phyloP scores from a whole-genome alignment of 768 basidiomycete species.

The Podaxis sp. region DNA sequence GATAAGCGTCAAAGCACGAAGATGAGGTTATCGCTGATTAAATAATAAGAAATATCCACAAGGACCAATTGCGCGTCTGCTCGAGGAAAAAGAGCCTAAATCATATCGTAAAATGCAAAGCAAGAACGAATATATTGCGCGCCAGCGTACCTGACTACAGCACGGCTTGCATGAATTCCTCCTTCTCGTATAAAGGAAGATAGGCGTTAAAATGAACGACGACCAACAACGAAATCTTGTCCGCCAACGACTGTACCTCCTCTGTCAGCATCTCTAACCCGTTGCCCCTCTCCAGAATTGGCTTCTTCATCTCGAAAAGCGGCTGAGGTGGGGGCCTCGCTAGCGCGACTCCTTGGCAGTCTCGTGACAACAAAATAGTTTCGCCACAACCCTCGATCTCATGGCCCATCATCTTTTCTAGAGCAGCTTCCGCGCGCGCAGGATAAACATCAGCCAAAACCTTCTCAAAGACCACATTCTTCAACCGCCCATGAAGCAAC shows the following conservation, averaged over 20 bases:
- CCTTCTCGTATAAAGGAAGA: constrained; percentile 72
- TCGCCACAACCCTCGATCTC: constrained; percentile 14
- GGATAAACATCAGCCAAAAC: constrained; percentile 57
- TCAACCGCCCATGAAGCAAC: constrained; percentile 63
- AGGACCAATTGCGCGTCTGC: background rate
- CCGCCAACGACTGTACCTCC: constrained; percentile 68
- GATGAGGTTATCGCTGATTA: background rate
- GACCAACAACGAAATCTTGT: constrained; percentile 71
- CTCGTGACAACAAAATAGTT: constrained; percentile 5
- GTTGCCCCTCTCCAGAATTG: constrained; percentile 33
- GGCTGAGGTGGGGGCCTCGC: constrained; percentile 1
- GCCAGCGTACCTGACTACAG: constrained; percentile 10
- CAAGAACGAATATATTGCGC: background rate
- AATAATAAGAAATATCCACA: constrained; percentile 1
- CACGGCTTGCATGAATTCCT: constrained; percentile 42
- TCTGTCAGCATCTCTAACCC: constrained; percentile 74
- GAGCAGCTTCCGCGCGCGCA: constrained; percentile 28
- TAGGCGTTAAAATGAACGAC: constrained; percentile 77
- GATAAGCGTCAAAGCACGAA: constrained; percentile 4
- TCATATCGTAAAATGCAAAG: background rate
- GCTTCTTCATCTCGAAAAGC: constrained; percentile 9
- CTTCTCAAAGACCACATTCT: constrained; percentile 60
- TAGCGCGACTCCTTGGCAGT: constrained; percentile 15
- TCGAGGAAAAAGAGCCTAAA: background rate
- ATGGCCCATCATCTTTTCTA: constrained; percentile 16